Conservation (phyloP, 306 rosid genomes). For the Vigna radiata region DNA sequence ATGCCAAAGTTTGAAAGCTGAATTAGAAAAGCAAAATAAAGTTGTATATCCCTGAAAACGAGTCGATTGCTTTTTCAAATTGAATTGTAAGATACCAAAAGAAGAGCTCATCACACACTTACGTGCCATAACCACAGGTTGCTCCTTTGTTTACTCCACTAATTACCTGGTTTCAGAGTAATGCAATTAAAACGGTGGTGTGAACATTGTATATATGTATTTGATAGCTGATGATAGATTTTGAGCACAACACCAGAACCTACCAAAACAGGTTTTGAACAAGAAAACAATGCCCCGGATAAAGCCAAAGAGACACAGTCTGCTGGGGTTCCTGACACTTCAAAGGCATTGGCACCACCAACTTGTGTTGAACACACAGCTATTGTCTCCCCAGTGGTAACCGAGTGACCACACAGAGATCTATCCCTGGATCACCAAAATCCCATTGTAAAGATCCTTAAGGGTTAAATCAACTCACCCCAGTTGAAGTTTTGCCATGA, state of each 20-base stretch:
- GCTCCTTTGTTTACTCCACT: slow-evolving; percentile 69
- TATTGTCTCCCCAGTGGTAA: slow-evolving; percentile 57
- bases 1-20: slow-evolving; percentile 2
- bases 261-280: slow-evolving; percentile 64
- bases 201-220: neutral
- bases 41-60: too few species aligned
- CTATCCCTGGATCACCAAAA: slow-evolving; percentile 49
- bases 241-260: neutral
- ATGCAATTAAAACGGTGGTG: neutral
- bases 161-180: slow-evolving; percentile 48
- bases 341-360: slow-evolving; percentile 54
- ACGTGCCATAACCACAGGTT: slow-evolving; percentile 60
- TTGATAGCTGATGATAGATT: neutral
- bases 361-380: slow-evolving; percentile 53
- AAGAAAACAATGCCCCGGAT: slow-evolving; percentile 67
- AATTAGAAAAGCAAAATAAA: neutral
- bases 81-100: neutral
- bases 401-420: slow-evolving; percentile 58
- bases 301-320: slow-evolving; percentile 68
- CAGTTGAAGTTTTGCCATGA: neutral
- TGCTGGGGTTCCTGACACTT: slow-evolving; percentile 65
- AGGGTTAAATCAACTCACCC: neutral
- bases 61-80: neutral
- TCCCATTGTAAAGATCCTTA: neutral
- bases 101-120: slow-evolving; percentile 41